Base-by-base conservation (phyloP, 148 eudicot genomes). In the Amaranthus cruentus region DNA sequence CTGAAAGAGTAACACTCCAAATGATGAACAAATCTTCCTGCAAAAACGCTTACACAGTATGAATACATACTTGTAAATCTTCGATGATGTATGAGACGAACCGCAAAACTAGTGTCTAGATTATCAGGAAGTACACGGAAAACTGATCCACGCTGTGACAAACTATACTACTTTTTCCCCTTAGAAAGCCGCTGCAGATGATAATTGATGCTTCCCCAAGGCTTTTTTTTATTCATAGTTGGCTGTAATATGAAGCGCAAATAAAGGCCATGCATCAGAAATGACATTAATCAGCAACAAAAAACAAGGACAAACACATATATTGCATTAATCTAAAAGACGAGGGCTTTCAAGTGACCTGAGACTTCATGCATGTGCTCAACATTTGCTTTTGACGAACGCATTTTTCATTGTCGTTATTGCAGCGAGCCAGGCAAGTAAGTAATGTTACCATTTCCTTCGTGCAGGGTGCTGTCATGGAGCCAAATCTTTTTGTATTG, bases 371-470 rank as follows among this genome's bases (percentile, higher is more conserved):
- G 88, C 99, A 96, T 46, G 86, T 77, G 79, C 78, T 77, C 69
- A 96, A 77, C 66, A 84, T 84, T 50, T 87, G 85, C 82, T 89
- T 89, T 63, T 96, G 97, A 44, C 89, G 87, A n/a, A 47, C 81
- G 70, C 97, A 96, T 62, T 90, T 96, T 38, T 84, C 87, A 70
- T 90, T 95, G 47, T 81, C 84, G 89, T 84, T 84, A 10, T 96
- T 85, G 80, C 83, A 84, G 28, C 89, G 81, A 75, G 88, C 79
- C 86, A 90, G 75, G 76, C 97, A 96, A 81, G 81, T 89, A 21
- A 96, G 91, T 73, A 90, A 90, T 10, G 90, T 49, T 28, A 90
- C 67, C 92, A 85, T 92, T 79, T 96, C 97, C 80, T 89, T 96
- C 92, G 85, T 80, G 78, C 98, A 91, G 61, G 98, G 97, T 80